These are phyloP conservation scores for Hymenoscyphus linearis DNA, from an alignment of 2,329 filamentous ascomycete species.

Conservation along the genomic window DNA sequence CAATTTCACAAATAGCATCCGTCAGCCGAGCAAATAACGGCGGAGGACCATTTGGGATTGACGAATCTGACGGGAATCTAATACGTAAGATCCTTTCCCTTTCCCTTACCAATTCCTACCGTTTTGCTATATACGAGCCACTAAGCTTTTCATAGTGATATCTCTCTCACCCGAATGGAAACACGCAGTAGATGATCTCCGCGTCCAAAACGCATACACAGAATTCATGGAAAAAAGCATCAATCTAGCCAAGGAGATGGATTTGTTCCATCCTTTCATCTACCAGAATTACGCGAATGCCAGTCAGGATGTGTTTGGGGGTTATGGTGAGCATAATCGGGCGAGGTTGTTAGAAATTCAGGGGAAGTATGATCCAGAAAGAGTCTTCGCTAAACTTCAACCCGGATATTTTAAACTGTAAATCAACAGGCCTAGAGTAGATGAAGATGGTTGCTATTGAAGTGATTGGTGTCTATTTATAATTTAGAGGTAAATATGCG, in stretches of 20 bases:
- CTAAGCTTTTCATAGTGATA: neutral
- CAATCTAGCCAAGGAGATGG: neutral
- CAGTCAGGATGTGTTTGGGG: neutral
- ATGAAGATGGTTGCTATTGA: too few relatives aligned
- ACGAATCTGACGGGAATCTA: neutral
- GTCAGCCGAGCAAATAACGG: neutral
- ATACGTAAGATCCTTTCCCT: neutral
- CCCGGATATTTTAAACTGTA: neutral
- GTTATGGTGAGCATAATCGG: neutral
- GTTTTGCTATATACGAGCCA: neutral
- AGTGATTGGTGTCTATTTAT: too few relatives aligned
- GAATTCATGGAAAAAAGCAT: neutral
- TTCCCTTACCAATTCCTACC: neutral
- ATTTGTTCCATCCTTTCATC: neutral
- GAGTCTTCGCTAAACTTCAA: neutral
- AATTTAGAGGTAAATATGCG: too few relatives aligned
- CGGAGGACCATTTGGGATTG: neutral
- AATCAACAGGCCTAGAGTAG: too few relatives aligned
- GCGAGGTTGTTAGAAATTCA: neutral
- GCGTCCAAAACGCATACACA: neutral
- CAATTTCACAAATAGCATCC: neutral
- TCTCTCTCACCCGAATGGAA: neutral
- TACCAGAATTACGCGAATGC: neutral
- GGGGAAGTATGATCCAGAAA: neutral
- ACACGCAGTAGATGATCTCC: neutral